Percentiles rank a stretch among this genome's conserved stretches.
Conservation (phyloP, 805 yeast genomes). For the Wickerhamomyces subpelliculosus region DNA sequence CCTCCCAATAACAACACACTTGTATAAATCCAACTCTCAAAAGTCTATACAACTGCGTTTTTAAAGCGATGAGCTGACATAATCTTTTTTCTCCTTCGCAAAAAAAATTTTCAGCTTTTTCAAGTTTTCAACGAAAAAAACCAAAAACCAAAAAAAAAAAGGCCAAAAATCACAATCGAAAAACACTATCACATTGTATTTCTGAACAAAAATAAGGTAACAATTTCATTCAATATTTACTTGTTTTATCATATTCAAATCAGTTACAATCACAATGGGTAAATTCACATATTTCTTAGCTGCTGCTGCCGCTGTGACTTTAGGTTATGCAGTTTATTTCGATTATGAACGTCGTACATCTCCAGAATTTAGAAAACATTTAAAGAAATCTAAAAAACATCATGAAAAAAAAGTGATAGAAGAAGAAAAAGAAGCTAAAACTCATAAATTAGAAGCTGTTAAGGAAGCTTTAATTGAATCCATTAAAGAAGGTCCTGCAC, state of each 20-base stretch:
- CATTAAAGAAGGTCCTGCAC: slow-evolving; percentile 54
- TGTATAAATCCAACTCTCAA: neutral
- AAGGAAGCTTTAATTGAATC: slow-evolving; percentile 58
- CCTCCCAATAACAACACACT: too few relatives aligned
- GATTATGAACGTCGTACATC: slow-evolving; percentile 87
- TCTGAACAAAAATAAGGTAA: too few relatives aligned
- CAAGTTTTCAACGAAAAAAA: neutral
- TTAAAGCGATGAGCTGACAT: neutral
- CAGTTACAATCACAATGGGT: slow-evolving; percentile 22
- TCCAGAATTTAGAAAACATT: slow-evolving; percentile 70
- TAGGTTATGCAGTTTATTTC: slow-evolving; percentile 81
- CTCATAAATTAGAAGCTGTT: slow-evolving; percentile 52
- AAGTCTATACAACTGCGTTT: neutral
- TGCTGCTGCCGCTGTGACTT: slow-evolving; percentile 37
- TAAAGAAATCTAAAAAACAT: slow-evolving; percentile 56
- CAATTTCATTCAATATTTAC: too few relatives aligned
- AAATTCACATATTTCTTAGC: slow-evolving; percentile 25
- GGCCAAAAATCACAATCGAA: neutral
- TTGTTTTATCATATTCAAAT: too few relatives aligned
- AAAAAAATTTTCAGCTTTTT: slow-evolving; percentile 1
- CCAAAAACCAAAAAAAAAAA: neutral
- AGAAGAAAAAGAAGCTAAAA: slow-evolving; percentile 49
- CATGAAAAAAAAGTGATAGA: slow-evolving; percentile 52
- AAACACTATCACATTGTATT: neutral
- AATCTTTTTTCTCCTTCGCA: neutral